Evolutionary conservation across 495 filamentous ascomycete species (phyloP).

Genomic region (Tuber aestivum): DNA sequence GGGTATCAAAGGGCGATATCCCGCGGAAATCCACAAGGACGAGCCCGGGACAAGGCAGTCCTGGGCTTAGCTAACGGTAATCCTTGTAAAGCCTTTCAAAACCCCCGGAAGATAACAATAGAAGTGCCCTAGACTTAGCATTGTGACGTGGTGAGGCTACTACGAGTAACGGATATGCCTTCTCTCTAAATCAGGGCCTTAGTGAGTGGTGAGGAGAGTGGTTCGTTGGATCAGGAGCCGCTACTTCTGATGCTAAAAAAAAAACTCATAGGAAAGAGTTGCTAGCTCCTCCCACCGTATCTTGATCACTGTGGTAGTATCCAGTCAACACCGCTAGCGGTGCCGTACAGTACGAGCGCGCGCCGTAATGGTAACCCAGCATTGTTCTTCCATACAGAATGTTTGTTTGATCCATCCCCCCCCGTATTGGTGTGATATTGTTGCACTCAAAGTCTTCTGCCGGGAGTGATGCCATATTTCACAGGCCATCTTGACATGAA

Average conservation of each 20-base stretch:
- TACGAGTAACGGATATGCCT: background rate
- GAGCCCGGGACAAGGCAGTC: background rate
- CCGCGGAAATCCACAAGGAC: background rate
- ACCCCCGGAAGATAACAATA: background rate
- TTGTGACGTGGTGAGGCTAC: background rate
- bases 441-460: background rate
- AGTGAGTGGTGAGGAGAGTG: background rate
- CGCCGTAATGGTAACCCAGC: background rate
- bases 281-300: background rate
- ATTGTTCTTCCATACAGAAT: background rate
- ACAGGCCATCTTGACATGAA: background rate
- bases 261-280: background rate
- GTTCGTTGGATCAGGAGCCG: background rate
- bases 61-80: background rate
- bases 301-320: background rate
- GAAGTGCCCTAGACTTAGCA: background rate
- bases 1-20: background rate
- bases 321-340: background rate
- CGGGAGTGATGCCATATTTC: background rate
- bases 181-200: background rate
- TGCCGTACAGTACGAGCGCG: background rate
- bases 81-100: background rate
- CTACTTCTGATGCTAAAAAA: background rate
- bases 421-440: background rate
- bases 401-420: background rate